phyloP scores from a whole-genome alignment of 176 grass and related monocot genomes.

The Tillandsia leiboldiana region DNA sequence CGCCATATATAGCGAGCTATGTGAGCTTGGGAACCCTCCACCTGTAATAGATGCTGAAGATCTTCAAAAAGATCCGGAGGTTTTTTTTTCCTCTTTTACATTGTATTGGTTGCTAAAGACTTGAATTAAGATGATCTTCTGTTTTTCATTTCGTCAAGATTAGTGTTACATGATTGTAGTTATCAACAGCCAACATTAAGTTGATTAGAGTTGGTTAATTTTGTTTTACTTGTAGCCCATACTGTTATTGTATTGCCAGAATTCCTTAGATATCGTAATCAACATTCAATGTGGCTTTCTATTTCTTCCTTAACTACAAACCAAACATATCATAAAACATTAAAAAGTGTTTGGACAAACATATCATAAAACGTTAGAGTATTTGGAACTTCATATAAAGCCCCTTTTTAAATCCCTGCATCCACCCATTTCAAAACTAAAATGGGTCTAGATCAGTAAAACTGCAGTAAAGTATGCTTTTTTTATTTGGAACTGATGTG shows the following conservation, averaged over 20 bases:
- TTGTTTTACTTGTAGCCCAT: too few relatives aligned
- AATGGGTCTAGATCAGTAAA: too few relatives aligned
- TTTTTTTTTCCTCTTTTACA: constrained; percentile 21
- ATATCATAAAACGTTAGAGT: too few relatives aligned
- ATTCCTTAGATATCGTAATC: background rate
- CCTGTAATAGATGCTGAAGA: constrained; percentile 96
- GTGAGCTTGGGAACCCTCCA: constrained; percentile 55
- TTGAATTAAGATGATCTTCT: background rate
- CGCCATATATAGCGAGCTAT: constrained; percentile 81
- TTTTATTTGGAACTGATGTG: too few relatives aligned
- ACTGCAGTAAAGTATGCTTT: too few relatives aligned
- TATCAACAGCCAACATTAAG: too few relatives aligned
- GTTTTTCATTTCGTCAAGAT: background rate
- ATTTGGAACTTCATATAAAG: too few relatives aligned
- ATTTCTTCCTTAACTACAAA: background rate
- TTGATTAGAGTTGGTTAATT: too few relatives aligned
- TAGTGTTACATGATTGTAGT: background rate
- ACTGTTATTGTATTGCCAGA: background rate
- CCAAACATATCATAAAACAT: too few relatives aligned
- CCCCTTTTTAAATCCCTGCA: too few relatives aligned
- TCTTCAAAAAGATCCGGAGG: constrained; percentile 69
- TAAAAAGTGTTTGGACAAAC: too few relatives aligned
- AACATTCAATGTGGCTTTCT: background rate
- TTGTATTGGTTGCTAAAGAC: constrained; percentile 1
- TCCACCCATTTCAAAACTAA: too few relatives aligned